Evolutionary conservation across 1,284 basidiomycete species (phyloP), one percentile per base, ranked within the genome.

Genomic region (Trichosporon sp.): DNA sequence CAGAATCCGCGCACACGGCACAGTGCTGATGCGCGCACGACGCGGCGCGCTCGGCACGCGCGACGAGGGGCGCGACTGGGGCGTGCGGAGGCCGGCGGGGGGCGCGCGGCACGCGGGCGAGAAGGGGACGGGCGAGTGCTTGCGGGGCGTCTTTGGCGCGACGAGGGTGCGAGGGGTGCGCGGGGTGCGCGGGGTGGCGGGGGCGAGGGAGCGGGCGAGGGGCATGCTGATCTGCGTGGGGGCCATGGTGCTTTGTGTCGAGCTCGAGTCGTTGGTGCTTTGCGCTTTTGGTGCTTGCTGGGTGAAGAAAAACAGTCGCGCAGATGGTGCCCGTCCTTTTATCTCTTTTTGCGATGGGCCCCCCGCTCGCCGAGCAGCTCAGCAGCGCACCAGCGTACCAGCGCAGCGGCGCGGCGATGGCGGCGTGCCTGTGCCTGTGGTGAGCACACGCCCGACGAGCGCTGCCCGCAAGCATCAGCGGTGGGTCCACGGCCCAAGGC

Each of bases 121-220:
- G 56, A 29, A 60, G 56, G 56, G 27, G 56, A 60, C n/a, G 56
- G 56, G 56, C 9, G 56, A 32, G 27, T 60, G 56, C 56, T 60
- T 60, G 56, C 56, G 56, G 29, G 56, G 56, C 56, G 56, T 60
- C 56, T 60, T 60, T 13, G 56, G 53, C 18, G 53, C 53, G 53
- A 58, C 53, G 27, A 58, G 8, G 53, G 53, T 58, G 53, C 53
- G 53, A 58, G 53, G 53, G 15, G 53, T 58, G 53, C 53, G 53
- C 25, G 53, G 56, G 27, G 56, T 60, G 29, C 44, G 44, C 15
- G 44, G 44, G 18, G 44, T 51, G 18, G n/a, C n/a, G n/a, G n/a
- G n/a, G n/a, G n/a, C n/a, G n/a, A n/a, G n/a, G n/a, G 27, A 60
- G 56, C 29, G 56, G 15, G 56, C 32, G 56, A 15, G 56, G 56